A percentile compares a stretch with the other conserved stretches of the same genome.
Conservation (phyloP, 1,284 basidiomycete species). For the Boletus subluridellus region DNA sequence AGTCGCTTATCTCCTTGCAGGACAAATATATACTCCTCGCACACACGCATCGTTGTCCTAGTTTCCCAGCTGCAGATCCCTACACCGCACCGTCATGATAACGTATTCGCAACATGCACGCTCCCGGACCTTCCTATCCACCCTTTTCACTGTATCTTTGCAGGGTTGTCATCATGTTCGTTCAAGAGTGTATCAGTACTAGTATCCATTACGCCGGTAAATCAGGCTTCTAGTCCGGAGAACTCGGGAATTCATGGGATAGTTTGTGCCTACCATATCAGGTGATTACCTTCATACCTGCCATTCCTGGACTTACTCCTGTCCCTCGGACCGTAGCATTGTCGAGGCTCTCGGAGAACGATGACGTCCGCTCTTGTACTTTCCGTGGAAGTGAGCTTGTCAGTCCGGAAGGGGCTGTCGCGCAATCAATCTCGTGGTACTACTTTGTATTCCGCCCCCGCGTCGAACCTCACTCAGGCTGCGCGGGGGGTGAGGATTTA, state of each 20-base stretch:
- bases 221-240: neutral
- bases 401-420: conserved; percentile 2
- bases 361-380: conserved; percentile 26
- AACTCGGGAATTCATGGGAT: conserved; percentile 1
- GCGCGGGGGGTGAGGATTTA: too few species aligned
- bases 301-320: conserved; percentile 23
- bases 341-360: neutral
- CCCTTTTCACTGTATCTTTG: conserved; percentile 10
- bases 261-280: conserved; percentile 29
- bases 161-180: conserved; percentile 7
- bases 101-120: conserved; percentile 11
- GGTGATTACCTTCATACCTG: conserved; percentile 31
- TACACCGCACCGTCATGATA: neutral
- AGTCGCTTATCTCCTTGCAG: conserved; percentile 24
- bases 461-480: neutral
- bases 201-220: conserved; percentile 7
- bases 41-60: conserved; percentile 13
- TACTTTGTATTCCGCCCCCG: conserved; percentile 19
- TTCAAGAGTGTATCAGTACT: conserved; percentile 22
- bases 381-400: conserved; percentile 27
- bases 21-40: conserved; percentile 25
- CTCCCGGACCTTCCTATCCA: conserved; percentile 2
- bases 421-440: neutral
- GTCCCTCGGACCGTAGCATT: neutral
- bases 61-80: conserved; percentile 7